A percentile compares a stretch with the other conserved stretches of the same genome.
These are phyloP conservation scores for Tylopilus rubrobrunneus DNA, from an alignment of 768 basidiomycete genomes.

Conservation along the genomic window DNA sequence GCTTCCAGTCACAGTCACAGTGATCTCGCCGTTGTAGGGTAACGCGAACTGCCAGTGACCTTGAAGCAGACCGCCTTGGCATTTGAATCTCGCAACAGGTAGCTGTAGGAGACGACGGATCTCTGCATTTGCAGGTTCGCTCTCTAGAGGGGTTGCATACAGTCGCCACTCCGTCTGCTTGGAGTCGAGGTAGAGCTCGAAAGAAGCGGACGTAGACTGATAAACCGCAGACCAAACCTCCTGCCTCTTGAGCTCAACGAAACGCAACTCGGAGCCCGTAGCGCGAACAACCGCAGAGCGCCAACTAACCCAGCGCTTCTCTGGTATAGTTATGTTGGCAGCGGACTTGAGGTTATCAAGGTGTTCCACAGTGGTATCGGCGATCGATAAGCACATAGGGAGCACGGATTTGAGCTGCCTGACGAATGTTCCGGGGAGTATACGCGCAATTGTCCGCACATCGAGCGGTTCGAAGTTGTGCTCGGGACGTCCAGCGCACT, in stretches of 20 bases:
- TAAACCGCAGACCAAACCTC: constrained; percentile 83
- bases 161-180: constrained; percentile 84
- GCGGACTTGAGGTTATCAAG: constrained; percentile 49
- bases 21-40: constrained; percentile 52
- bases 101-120: constrained; percentile 68
- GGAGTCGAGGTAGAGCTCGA: constrained; percentile 76
- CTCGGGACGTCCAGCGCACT: constrained; percentile 88
- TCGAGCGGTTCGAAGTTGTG: constrained; percentile 68
- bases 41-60: constrained; percentile 82
- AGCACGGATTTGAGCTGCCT: constrained; percentile 72
- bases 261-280: constrained; percentile 63
- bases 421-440: constrained; percentile 71
- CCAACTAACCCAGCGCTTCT: constrained; percentile 68
- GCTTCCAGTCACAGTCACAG: constrained; percentile 51
- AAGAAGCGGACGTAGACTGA: constrained; percentile 61
- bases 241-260: constrained; percentile 82
- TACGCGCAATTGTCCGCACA: constrained; percentile 47
- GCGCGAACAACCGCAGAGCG: constrained; percentile 59
- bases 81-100: constrained; percentile 74
- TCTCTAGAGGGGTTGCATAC: constrained; percentile 63
- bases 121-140: constrained; percentile 73
- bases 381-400: constrained; percentile 79
- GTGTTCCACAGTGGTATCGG: constrained; percentile 43
- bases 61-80: constrained; percentile 51
- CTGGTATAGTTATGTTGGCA: constrained; percentile 41